Conservation (phyloP, 371 early-diverging fungal species). For the Actinomortierella wolfii region DNA sequence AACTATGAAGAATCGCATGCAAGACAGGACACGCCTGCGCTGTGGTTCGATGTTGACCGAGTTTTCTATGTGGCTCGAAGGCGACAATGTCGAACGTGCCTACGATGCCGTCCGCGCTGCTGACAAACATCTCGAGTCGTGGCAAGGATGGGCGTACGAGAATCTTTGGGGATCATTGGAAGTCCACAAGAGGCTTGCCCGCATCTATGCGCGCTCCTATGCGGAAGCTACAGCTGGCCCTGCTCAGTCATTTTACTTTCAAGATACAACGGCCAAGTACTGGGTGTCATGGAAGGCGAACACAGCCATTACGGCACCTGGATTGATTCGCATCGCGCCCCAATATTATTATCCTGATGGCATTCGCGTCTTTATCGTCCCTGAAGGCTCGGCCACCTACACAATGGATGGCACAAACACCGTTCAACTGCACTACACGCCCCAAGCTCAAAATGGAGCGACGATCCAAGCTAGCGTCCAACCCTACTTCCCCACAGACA, state of each 20-base stretch:
- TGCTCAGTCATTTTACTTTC: constrained; percentile 37
- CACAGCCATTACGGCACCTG: constrained; percentile 32
- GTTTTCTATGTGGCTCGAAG: constrained; percentile 47
- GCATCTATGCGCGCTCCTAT: constrained; percentile 49
- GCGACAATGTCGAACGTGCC: constrained; percentile 19
- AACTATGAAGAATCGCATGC: constrained; percentile 46
- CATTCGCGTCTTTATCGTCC: constrained; percentile 41
- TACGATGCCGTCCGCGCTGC: constrained; percentile 22
- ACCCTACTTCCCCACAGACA: constrained; percentile 37
- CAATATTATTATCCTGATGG: constrained; percentile 46
- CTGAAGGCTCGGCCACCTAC: constrained; percentile 26
- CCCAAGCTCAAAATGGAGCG: constrained; percentile 24
- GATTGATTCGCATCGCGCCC: constrained; percentile 38
- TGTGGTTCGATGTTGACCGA: constrained; percentile 51
- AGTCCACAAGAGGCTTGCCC: constrained; percentile 33
- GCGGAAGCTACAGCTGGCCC: constrained; percentile 49
- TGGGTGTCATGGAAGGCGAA: constrained; percentile 46
- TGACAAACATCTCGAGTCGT: constrained; percentile 49
- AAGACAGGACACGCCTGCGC: constrained; percentile 45
- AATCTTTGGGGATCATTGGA: constrained; percentile 35
- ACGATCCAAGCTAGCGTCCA: constrained; percentile 41
- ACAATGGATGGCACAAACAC: constrained; percentile 36
- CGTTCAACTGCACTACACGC: constrained; percentile 32
- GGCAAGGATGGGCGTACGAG: constrained; percentile 56
- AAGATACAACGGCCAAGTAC: constrained; percentile 39